A percentile compares a stretch with the other conserved stretches of the same genome.
These are phyloP conservation scores for Fusarium pseudograminearum DNA, from an alignment of 2,329 filamentous ascomycete species.

Conservation along the genomic window DNA sequence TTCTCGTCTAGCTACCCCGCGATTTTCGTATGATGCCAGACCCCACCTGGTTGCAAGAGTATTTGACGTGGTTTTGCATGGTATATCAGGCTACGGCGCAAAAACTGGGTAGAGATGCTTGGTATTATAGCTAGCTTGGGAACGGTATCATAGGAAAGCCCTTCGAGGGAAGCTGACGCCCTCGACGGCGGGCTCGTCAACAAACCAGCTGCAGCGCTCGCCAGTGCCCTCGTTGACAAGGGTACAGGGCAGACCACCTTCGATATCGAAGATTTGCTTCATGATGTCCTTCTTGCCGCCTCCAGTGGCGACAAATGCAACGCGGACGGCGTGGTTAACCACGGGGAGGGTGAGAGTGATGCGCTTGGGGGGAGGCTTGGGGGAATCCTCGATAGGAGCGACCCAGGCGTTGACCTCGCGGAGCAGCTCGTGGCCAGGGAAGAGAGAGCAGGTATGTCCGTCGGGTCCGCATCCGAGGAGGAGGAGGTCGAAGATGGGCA, in stretches of 20 bases:
- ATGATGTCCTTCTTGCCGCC: conserved; percentile 90
- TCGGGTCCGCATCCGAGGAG: conserved; percentile 95
- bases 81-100: conserved; percentile 20
- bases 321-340: conserved; percentile 84
- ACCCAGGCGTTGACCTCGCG: conserved; percentile 93
- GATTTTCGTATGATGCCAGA: conserved; percentile 31
- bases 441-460: conserved; percentile 96
- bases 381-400: conserved; percentile 89
- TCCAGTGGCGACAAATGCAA: conserved; percentile 93
- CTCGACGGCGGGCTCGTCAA: conserved; percentile 86
- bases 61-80: conserved; percentile 19
- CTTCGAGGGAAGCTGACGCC: conserved; percentile 85
- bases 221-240: conserved; percentile 87
- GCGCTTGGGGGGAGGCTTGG: conserved; percentile 90
- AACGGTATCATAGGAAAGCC: conserved; percentile 63
- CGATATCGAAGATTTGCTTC: conserved; percentile 89
- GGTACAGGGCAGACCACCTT: conserved; percentile 82
- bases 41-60: conserved; percentile 20
- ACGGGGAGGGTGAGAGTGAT: conserved; percentile 95
- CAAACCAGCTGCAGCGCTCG: conserved; percentile 95
- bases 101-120: conserved; percentile 20
- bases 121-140: conserved; percentile 23
- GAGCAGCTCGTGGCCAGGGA: conserved; percentile 88
- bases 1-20: conserved; percentile 36
- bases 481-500: conserved; percentile 94